Percentiles rank a stretch among this genome's conserved stretches.
These are phyloP conservation scores for Parastagonospora nodorum DNA, from an alignment of 2,329 filamentous ascomycete genomes.

Conservation along the genomic window DNA sequence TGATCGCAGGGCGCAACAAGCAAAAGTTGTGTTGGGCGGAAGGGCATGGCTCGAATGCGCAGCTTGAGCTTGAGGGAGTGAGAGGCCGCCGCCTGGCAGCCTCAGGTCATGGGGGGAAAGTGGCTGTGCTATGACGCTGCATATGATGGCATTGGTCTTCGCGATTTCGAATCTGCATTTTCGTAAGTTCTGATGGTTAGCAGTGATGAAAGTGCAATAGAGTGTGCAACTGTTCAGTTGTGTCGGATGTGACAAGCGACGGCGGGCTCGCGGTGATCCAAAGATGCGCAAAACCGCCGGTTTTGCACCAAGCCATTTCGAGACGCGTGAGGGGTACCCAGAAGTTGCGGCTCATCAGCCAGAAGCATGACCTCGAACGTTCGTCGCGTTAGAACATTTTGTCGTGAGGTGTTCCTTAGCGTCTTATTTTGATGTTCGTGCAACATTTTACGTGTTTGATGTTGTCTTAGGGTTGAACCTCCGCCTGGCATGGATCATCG, in stretches of 20 bases:
- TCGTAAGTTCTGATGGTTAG: slow-evolving; percentile 29
- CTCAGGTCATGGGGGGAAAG: slow-evolving; percentile 22
- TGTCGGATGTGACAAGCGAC: slow-evolving; percentile 23
- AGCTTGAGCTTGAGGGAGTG: slow-evolving; percentile 16
- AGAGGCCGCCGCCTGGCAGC: slow-evolving; percentile 34
- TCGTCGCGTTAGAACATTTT: background rate
- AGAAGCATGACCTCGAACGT: slow-evolving; percentile 12
- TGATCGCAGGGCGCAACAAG: background rate
- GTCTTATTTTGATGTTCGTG: no score
- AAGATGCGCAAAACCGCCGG: slow-evolving; percentile 26
- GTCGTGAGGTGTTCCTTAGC: no score
- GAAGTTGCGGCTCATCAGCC: slow-evolving; percentile 13
- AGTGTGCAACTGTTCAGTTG: slow-evolving; percentile 26
- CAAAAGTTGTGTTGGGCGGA: slow-evolving; percentile 20
- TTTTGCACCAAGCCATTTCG: slow-evolving; percentile 27
- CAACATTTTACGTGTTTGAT: background rate
- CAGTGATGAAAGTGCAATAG: slow-evolving; percentile 27
- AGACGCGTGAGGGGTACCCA: slow-evolving; percentile 16
- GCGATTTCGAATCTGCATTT: slow-evolving; percentile 24
- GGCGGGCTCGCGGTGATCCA: slow-evolving; percentile 28
- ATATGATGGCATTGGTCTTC: slow-evolving; percentile 21
- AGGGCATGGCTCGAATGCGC: slow-evolving; percentile 13
- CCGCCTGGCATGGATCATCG: background rate
- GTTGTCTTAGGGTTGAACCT: background rate
- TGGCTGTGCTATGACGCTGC: slow-evolving; percentile 34